A percentile compares a stretch with the other conserved stretches of the same genome.
Evolutionary conservation across 1,139 yeast species (phyloP).

Genomic region (Zhuliangozyma blackwelliae): DNA sequence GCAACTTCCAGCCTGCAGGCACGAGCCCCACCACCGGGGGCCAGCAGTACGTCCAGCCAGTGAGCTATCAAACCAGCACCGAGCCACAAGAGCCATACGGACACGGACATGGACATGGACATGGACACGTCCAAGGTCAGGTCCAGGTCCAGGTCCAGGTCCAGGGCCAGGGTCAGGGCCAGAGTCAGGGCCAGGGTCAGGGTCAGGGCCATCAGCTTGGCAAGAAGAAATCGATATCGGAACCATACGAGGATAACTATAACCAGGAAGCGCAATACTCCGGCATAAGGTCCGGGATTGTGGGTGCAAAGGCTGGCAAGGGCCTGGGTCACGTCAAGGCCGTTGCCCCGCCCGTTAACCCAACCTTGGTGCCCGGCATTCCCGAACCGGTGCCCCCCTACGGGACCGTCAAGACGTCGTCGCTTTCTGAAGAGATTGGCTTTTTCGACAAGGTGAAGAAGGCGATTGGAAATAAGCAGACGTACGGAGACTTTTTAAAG

Average conservation of each 20-base stretch:
- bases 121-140: conserved; percentile 1
- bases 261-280: conserved; percentile 52
- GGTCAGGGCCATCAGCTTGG: conserved; percentile 12
- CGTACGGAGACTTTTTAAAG: conserved; percentile 87
- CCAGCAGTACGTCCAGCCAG: conserved; percentile 11
- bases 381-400: conserved; percentile 83
- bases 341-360: conserved; percentile 32
- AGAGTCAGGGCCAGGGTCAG: too few relatives aligned
- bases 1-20: conserved; percentile 77
- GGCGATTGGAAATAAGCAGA: conserved; percentile 82
- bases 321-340: conserved; percentile 9
- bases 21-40: conserved; percentile 21
- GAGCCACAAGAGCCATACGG: conserved; percentile 7
- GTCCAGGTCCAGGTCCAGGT: conserved; percentile 1
- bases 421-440: conserved; percentile 75
- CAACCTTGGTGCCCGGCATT: conserved; percentile 76
- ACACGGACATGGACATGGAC: too few relatives aligned
- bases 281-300: conserved; percentile 41
- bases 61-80: conserved; percentile 10
- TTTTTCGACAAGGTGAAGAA: conserved; percentile 93
- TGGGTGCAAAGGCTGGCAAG: conserved; percentile 5
- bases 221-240: conserved; percentile 29
- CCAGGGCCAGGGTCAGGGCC: too few relatives aligned
- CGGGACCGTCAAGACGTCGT: conserved; percentile 47
- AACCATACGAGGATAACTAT: conserved; percentile 31